Base-by-base conservation (phyloP, 805 yeast genomes). In the Ogataea dorogensis region DNA sequence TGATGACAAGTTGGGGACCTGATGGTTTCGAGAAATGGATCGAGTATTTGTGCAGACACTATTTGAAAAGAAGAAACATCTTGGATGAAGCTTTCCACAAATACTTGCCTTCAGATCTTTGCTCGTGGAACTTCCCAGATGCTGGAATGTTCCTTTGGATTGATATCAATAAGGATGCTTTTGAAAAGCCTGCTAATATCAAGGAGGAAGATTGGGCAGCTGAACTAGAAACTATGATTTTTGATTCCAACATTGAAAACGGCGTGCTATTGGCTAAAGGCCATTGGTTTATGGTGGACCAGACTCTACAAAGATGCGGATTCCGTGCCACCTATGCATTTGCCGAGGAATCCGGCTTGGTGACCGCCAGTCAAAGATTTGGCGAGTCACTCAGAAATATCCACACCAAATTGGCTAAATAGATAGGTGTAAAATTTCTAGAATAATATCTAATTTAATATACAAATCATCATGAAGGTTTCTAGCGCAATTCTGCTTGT, bases 21-120 rank as follows among this genome's bases (percentile, higher is more conserved):
- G 63, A 58, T 7, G 94, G 94, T 2, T 86, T 80, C 65, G 55
- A 77, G 43, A 75, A 76, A 55, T 86, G 95, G 95, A 68, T 86
- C 54, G 63, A 68, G 29, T 73, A 73, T 33, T 63, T 85, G 41
- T 70, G 86, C 38, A 64, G 57, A 7, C 75, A 79, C 54, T 85
- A 85, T 63, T 68, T 77, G 17, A 69, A 63, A 36, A 78, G 88
- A 59, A 72, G 89, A 53, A 79, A 79, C 68, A 22, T 46, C 6
- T 68, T 86, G 44, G 63, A 79, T 35, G 70, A 70, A 28, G 68
- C 78, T 0, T 62, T 86, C 24, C 61, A 64, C 39, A 61, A 61
- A 27, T 59, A 67, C 45, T 60, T 75, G 46, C 76, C 83, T 1
- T 42, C 52, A 27, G 69, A 71, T 29, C 59, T 71, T 8, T 59